A percentile compares a stretch with the other conserved stretches of the same genome.
These are phyloP conservation scores for Aspergillus sclerotioniger DNA, from an alignment of 495 filamentous ascomycete species.

Conservation along the genomic window DNA sequence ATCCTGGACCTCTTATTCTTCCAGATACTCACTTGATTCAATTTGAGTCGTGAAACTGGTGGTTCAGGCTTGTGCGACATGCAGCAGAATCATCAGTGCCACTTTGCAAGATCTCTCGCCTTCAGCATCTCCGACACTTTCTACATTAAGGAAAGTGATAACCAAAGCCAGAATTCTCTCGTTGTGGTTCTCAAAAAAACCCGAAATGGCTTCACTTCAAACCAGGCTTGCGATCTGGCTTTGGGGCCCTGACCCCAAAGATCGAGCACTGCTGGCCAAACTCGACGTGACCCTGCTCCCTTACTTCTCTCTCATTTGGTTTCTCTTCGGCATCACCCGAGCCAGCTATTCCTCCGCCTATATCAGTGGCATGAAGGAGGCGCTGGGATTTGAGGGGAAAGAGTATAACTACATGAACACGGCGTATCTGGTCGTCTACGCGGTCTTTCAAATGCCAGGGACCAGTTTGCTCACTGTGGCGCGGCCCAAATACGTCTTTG, in stretches of 20 bases:
- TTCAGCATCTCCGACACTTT: too few relatives aligned
- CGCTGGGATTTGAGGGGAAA: conserved; percentile 32
- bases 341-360: conserved; percentile 40
- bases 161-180: too few relatives aligned
- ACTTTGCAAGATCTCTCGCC: too few relatives aligned
- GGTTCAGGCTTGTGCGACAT: too few relatives aligned
- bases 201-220: conserved; percentile 10
- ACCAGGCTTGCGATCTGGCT: conserved; percentile 25
- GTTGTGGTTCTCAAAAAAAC: too few relatives aligned
- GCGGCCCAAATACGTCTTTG: conserved; percentile 36
- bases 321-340: conserved; percentile 36
- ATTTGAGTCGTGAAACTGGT: too few relatives aligned
- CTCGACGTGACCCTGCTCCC: conserved; percentile 33
- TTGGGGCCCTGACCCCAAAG: conserved; percentile 28
- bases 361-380: conserved; percentile 40
- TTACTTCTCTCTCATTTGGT: conserved; percentile 38
- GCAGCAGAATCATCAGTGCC: too few relatives aligned
- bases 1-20: too few relatives aligned
- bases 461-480: conserved; percentile 32
- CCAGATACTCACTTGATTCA: too few relatives aligned
- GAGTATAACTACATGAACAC: conserved; percentile 42
- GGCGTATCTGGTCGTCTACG: conserved; percentile 36
- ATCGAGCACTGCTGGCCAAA: conserved; percentile 30
- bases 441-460: conserved; percentile 38
- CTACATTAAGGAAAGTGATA: too few relatives aligned